Base-by-base conservation (phyloP, 2,329 filamentous ascomycete species). In the Beauveria sp. region DNA sequence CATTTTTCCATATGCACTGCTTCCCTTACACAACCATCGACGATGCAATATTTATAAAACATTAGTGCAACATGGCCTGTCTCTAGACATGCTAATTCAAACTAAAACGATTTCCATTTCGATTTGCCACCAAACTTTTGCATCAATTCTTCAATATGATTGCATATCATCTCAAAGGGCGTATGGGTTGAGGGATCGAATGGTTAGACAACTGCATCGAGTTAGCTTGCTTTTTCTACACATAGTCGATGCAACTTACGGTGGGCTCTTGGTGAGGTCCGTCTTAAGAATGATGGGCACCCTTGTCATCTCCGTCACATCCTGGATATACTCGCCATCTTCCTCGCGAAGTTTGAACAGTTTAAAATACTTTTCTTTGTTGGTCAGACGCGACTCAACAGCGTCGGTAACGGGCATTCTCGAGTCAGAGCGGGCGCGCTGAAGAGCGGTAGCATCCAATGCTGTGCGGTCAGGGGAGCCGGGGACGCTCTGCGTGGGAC, bases 281-380 rank as follows among this genome's bases (percentile, higher is more conserved):
- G 95, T 98, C 87, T 96, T 98, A 71, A 99, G 79, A 74, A 99
- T 96, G 67, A 99, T 90, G n/a, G 95, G 95, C 64, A 99, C 90
- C 68, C 93, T 85, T 49, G 91, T 93, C 93, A 99, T 97, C 81
- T 99, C 95, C 62, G 88, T 93, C 67, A 99, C 92, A 75, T 99
- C 95, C 78, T 99, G 95, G 71, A 99, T 97, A 79, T 96, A 96
- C 69, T 98, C 90, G 66, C 93, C 93, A 68, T 90, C 89, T 76
- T 96, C 90, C 75, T 99, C 93, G 58, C 95, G 85, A 68, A 99
- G 82, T 68, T 88, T 87, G 80, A 98, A 98, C 66, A 95, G 80
- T 73, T 88, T 91, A 65, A 96, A 77, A 76, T 97, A 99, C 80
- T 96, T 97, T 80, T 98, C 92, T 83, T 96, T 98, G 79, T 95